Evolutionary conservation across 768 basidiomycete genomes (phyloP).

Genomic region (Pisolithus tinctorius): DNA sequence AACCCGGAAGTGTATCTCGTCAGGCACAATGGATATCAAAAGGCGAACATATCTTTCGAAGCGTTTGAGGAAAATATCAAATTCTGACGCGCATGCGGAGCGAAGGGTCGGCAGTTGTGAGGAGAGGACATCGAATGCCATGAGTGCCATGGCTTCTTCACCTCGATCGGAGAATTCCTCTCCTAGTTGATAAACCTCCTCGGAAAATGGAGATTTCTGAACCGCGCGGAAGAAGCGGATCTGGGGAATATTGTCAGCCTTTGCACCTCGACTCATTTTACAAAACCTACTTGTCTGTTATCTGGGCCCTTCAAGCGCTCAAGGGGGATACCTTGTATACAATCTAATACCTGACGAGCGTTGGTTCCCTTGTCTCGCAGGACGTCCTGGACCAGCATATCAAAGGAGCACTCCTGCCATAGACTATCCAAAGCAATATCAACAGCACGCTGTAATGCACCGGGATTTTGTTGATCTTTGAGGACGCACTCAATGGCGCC

Average conservation of each 20-base stretch:
- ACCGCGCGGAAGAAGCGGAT: neutral
- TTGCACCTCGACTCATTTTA: too few species aligned
- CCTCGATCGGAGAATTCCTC: neutral
- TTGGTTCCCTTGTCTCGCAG: constrained; percentile 1
- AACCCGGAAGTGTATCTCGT: constrained; percentile 24
- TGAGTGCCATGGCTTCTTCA: neutral
- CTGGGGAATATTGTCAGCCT: neutral
- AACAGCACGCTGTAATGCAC: constrained; percentile 29
- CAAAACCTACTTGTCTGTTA: neutral
- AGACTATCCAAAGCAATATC: constrained; percentile 36
- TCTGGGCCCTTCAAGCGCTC: constrained; percentile 2
- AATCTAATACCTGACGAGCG: constrained; percentile 3
- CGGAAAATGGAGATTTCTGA: neutral
- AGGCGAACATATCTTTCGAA: constrained; percentile 18
- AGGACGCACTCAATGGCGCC: constrained; percentile 44
- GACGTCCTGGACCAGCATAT: constrained; percentile 4
- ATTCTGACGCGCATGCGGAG: constrained; percentile 26
- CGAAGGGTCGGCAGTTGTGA: neutral
- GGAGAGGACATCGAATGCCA: neutral
- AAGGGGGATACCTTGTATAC: constrained; percentile 21
- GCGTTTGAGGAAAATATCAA: constrained; percentile 21
- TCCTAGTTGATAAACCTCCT: neutral
- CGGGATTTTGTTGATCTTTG: constrained; percentile 20
- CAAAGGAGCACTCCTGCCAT: constrained; percentile 42
- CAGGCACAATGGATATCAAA: constrained; percentile 33